Base-by-base conservation (phyloP, 169 alveolate genomes). In the Perkinsus olseni region DNA sequence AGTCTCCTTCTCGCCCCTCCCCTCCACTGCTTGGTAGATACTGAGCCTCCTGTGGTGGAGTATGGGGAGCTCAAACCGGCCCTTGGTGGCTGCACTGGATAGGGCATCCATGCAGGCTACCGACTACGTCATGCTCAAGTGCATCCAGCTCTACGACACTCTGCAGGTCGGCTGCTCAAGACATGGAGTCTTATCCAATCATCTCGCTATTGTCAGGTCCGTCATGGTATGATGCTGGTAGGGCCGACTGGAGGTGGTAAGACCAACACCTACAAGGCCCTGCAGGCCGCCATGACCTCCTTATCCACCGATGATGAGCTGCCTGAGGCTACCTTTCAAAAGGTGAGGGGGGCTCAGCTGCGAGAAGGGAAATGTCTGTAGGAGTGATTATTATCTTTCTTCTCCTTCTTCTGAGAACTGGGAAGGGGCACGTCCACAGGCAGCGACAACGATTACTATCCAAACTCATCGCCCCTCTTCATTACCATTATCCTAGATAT, bases 231-330 rank as follows among this genome's bases (percentile, higher is more conserved):
- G 10, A 96, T 97, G 96, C 94, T 97, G 31, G 96, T 97, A 13
- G 98, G 98, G 8, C 95, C 96, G 0, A 96, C 98, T 34, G 97
- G 97, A 0, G 93, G 97, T 21, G 98, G 98, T 8, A 97, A 97
- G 92, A 93, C 97, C 0, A 93, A 95, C 8, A 93, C 96, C 62
- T 96, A 93, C 92, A 94, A 94, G 93, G 62, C 95, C 13, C 94
- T 97, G 21, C 97, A 96, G 90, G 93, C 95, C 91, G 97, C 97
- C 0, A 93, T 97, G 95, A 93, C 97, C 0, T 74, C 94, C 11
- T 93, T 97, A 6, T 94, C 96, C 93, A 74, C 93, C 39, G 95
- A 95, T n/a, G 93, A 94, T 37, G 92, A 92, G 74, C 90, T 91
- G 74, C 82, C 82, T 62, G 82, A 62, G 82, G 13, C 82, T 24